phyloP scores from a whole-genome alignment of 2,329 filamentous ascomycete species.

The Penicillium olsonii region DNA sequence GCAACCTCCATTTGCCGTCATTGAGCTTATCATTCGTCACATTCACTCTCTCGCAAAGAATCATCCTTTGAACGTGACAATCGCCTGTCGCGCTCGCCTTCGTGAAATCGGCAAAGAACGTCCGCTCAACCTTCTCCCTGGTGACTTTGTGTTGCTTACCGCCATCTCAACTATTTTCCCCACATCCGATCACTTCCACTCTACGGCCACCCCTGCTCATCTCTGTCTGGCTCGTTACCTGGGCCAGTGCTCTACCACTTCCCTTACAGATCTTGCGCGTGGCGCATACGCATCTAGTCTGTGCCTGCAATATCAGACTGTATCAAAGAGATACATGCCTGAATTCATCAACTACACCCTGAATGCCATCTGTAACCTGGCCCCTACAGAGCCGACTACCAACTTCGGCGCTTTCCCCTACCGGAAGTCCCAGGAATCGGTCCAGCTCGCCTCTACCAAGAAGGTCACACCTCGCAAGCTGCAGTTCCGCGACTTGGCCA shows the following conservation, averaged over 20 bases:
- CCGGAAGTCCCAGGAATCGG: slow-evolving; percentile 56
- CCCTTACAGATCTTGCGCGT: slow-evolving; percentile 65
- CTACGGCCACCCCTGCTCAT: slow-evolving; percentile 87
- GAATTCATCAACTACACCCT: slow-evolving; percentile 81
- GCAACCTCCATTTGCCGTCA: slow-evolving; percentile 62
- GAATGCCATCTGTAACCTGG: slow-evolving; percentile 69
- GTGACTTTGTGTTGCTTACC: slow-evolving; percentile 80
- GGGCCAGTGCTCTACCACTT: slow-evolving; percentile 70
- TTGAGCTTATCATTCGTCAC: slow-evolving; percentile 84
- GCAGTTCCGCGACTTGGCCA: slow-evolving; percentile 58
- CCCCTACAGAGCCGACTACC: slow-evolving; percentile 55
- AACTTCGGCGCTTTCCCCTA: slow-evolving; percentile 61
- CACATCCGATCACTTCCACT: slow-evolving; percentile 95
- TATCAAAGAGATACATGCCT: slow-evolving; percentile 85
- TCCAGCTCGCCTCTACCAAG: slow-evolving; percentile 50
- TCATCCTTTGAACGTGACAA: slow-evolving; percentile 75
- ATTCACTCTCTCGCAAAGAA: slow-evolving; percentile 89
- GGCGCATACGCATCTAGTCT: slow-evolving; percentile 81
- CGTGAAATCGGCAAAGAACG: slow-evolving; percentile 55
- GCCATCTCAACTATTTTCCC: slow-evolving; percentile 84
- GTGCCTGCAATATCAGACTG: slow-evolving; percentile 75
- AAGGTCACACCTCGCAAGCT: slow-evolving; percentile 53
- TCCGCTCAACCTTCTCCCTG: slow-evolving; percentile 56
- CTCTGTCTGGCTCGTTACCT: slow-evolving; percentile 82
- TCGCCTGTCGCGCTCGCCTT: slow-evolving; percentile 75